Base-by-base conservation (phyloP, 1,139 yeast species). In the Entelexis sorbosivorans region DNA sequence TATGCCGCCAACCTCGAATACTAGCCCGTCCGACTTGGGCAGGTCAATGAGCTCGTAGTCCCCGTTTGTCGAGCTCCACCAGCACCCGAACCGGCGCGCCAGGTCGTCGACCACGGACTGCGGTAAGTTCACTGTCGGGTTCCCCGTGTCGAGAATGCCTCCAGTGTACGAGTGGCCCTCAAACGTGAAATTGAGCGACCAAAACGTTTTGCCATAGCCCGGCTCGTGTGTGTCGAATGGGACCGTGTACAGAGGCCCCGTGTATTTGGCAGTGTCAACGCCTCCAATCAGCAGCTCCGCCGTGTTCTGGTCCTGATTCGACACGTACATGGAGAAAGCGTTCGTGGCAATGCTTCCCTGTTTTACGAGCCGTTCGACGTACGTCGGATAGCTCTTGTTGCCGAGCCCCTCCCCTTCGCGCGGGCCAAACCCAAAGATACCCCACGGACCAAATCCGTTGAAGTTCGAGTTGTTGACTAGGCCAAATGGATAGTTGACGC, bases 251-350 rank as follows among this genome's bases (percentile, higher is more conserved):
- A 79, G 64, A 13, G 66, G 63, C 22, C 82, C 82, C 0, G 67
- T 52, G 60, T 74, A 78, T 59, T 76, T 77, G 50, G 73, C 68
- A 49, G 71, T 73, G 59, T 79, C 83, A 43, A 79, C 70, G 35
- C 77, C 84, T 48, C 84, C 83, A 66, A 79, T 78, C 48, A 79
- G 61, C 28, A 79, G 65, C 26, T 68, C 62, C 8, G 82, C 83
- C 9, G 19, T 16, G 36, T 17, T 17, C 22, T 66, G 55, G 11
- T 61, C 52, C 3, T 75, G 67, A 29, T 64, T 63, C 60, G 76
- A 67, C 63, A 77, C 61, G 66, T 67, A 78, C 39, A 79, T 63
- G 1, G 83, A 81, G 61, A 79, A 82, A 0, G 75, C 73, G 45
- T 65, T 68, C 53, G 72, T 73, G 22, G 72, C 55, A 52, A 79